Evolutionary conservation across 345 rosid species (phyloP), one percentile per base, ranked within the genome.

Genomic region (Brassica juncea): DNA sequence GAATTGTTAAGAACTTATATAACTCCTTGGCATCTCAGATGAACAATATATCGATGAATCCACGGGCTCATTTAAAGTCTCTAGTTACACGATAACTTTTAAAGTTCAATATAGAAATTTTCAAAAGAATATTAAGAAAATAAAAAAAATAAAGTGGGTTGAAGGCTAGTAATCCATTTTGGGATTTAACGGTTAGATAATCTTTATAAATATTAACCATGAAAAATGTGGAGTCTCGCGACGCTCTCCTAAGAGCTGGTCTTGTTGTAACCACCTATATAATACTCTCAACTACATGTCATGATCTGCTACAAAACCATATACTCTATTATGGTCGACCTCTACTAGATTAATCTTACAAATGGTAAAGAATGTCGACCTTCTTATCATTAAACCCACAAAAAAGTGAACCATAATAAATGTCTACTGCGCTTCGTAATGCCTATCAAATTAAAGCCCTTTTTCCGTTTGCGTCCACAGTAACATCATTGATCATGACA

Each of bases 391-490:
- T 59, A 23, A 23, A 59, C 5, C n/a, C 6, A 49, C 57, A 49
- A 59, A 1, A 58, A 59, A 59, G n/a, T 12, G 65, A 55, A 16
- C 49, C 35, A 57, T 16, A 65, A 28, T 54, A 32, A 19, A 14
- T 68, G 49, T 19, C 15, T 39, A 59, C 19, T 76, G 47, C 73
- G 19, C 31, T 68, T 44, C 55, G 35, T 62, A 63, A 70, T 63
- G 15, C 30, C 14, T 65, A 65, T 30, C 8, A 71, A 65, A 34
- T 37, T 71, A 12, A 68, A 67, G 15, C 37, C 28, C 2, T 23
- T 11, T 76, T 68, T 2, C 74, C 58, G 12, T 27, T 34, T 52
- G 6, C 15, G 57, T 34, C 37, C n/a, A 70, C 0, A 32, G 69
- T 23, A 70, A 77, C 37, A 78, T 64, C 66, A 65, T 39, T 71